Evolutionary conservation across 345 rosid species (phyloP), one percentile per base, ranked within the genome.

Genomic region (Salix viminalis): DNA sequence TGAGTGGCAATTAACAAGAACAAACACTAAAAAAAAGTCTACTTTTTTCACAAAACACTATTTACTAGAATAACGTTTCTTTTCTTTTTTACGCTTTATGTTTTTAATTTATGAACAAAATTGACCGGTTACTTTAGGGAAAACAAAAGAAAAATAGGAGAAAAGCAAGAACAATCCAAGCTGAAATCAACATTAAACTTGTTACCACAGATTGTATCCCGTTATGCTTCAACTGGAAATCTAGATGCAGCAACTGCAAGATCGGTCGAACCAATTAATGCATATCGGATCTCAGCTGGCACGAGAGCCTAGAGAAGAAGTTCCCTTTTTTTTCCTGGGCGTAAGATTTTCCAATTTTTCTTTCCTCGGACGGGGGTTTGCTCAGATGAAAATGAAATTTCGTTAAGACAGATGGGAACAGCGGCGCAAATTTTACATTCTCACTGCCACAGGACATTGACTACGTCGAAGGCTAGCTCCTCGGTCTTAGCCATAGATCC

Each of bases 301-400:
- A n/a, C 14, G 11, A 58, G 18, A 46, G 52, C 52, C 16, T 14
- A 14, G 6, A 14, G 18, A 46, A 0, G 52, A 4, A 46, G 14
- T 46, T 46, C 16, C 52, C 2, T 12, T 46, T 46, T 46, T 46
- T 46, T 46, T 0, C 7, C 0, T 52, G 4, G 12, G 14, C 46
- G 13, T 2, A 42, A 42, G 37, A 34, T 0, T 36, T 36, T 36
- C 60, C 23, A 62, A 13, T 26, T 26, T 26, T 62, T 62, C 67
- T 4, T 26, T 62, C 8, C 32, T 62, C 34, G 67, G 36, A 62
- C 1, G 34, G 67, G 18, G 37, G 37, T 7, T 26, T 26, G 36
- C 52, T n/a, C n/a, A 8, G 66, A 23, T 70, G 81, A 44, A 66
- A 81, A 77, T 15, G 75, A 77, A 72, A 73, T 84, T 65, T 81